Percentiles rank a stretch among this genome's conserved stretches.
phyloP scores from a whole-genome alignment of 768 basidiomycete genomes.

The Galerina marginata region DNA sequence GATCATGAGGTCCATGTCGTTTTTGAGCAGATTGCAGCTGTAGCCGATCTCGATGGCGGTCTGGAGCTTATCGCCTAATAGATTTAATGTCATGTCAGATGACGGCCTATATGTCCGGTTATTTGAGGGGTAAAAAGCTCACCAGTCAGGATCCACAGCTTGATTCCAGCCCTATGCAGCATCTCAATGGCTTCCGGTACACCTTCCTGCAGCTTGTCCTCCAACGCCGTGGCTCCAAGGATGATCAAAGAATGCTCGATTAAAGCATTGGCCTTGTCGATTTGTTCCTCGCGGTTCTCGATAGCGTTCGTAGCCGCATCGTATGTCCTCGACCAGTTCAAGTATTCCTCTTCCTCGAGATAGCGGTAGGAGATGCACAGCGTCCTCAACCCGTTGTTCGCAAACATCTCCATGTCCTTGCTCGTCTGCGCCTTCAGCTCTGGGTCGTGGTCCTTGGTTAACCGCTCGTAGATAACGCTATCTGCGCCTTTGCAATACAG shows the following conservation, averaged over 20 bases:
- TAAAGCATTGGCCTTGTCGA: constrained; percentile 84
- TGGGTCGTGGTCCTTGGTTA: constrained; percentile 77
- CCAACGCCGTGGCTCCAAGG: constrained; percentile 93
- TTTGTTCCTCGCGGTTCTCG: constrained; percentile 86
- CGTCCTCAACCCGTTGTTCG: constrained; percentile 91
- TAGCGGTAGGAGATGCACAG: constrained; percentile 86
- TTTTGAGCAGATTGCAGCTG: constrained; percentile 93
- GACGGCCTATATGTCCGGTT: neutral
- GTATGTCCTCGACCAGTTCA: constrained; percentile 78
- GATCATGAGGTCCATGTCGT: constrained; percentile 97
- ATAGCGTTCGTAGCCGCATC: constrained; percentile 82
- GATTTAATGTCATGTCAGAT: neutral
- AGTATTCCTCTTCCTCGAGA: constrained; percentile 83
- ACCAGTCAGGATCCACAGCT: constrained; percentile 97
- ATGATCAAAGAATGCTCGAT: constrained; percentile 86
- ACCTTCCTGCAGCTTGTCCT: constrained; percentile 97
- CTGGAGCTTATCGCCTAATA: constrained; percentile 90
- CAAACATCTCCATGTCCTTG: constrained; percentile 91
- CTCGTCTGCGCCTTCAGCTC: constrained; percentile 76
- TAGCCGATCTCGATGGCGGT: constrained; percentile 99
- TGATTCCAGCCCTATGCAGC: constrained; percentile 92
- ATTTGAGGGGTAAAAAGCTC: constrained; percentile 20
- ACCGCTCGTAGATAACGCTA: constrained; percentile 88
- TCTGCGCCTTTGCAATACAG: constrained; percentile 98
- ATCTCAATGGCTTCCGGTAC: constrained; percentile 96